These are phyloP conservation scores for Oehlia diaphana DNA, from an alignment of 192 early-diverging fungal species.

Conservation along the genomic window DNA sequence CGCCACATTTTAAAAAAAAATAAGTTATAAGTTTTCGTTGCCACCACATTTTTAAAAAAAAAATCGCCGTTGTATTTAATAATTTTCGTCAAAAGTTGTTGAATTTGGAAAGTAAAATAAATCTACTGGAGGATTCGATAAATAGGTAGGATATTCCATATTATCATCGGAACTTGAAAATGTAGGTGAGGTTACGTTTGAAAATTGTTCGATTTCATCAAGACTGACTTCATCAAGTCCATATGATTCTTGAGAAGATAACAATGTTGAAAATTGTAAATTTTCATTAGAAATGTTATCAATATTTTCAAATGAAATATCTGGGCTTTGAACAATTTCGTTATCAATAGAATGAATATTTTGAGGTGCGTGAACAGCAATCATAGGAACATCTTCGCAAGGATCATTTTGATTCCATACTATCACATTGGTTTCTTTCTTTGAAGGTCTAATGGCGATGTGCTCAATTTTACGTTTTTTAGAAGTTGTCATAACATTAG, in stretches of 20 bases:
- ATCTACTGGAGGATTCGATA: background rate
- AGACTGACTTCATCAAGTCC: background rate
- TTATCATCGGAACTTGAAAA: background rate
- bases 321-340: background rate
- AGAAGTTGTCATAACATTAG: background rate
- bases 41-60: too few species aligned
- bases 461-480: background rate
- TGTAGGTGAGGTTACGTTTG: background rate
- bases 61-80: background rate
- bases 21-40: too few species aligned
- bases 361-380: background rate
- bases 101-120: background rate
- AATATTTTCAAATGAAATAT: background rate
- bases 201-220: background rate
- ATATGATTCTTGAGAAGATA: background rate
- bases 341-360: background rate
- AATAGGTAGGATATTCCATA: too few species aligned
- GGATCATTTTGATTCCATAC: background rate
- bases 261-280: background rate
- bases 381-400: background rate
- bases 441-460: background rate
- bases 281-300: background rate
- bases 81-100: background rate
- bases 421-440: too few species aligned
- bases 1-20: too few species aligned